phyloP scores from a whole-genome alignment of 306 rosid genomes.

The Cicer judaicum region DNA sequence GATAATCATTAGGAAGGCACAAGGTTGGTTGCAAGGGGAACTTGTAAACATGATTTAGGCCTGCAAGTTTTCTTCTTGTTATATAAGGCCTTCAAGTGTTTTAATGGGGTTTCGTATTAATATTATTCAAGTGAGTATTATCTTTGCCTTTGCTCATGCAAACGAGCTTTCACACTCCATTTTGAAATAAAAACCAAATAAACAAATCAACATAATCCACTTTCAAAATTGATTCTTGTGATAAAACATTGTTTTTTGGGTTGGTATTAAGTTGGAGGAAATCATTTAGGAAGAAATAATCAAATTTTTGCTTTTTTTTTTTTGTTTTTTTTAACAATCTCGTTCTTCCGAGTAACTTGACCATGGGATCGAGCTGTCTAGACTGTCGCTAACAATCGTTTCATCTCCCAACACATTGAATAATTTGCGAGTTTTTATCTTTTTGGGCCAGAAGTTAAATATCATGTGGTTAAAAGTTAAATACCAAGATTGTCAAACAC shows the following conservation, averaged over 20 bases:
- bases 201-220: constrained; percentile 19
- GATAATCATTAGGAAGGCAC: constrained; percentile 50
- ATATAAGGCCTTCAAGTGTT: constrained; percentile 38
- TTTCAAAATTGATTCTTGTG: constrained; percentile 7
- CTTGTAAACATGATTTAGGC: constrained; percentile 48
- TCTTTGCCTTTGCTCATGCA: constrained; percentile 10
- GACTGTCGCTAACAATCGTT: too few relatives aligned
- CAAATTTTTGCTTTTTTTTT: too few relatives aligned
- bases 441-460: too few relatives aligned
- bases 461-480: too few relatives aligned
- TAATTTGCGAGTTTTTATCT: too few relatives aligned
- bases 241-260: background rate
- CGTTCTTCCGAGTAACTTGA: too few relatives aligned
- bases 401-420: too few relatives aligned
- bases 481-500: too few relatives aligned
- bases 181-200: background rate
- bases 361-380: too few relatives aligned
- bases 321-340: too few relatives aligned
- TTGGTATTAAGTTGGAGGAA: background rate
- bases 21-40: constrained; percentile 45
- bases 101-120: constrained; percentile 44
- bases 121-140: constrained; percentile 32
- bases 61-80: constrained; percentile 33
- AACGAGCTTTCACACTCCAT: background rate
- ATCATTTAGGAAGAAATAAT: background rate